A percentile compares a stretch with the other conserved stretches of the same genome.
phyloP scores from a whole-genome alignment of 345 rosid species.

The Melastoma malabathricum region DNA sequence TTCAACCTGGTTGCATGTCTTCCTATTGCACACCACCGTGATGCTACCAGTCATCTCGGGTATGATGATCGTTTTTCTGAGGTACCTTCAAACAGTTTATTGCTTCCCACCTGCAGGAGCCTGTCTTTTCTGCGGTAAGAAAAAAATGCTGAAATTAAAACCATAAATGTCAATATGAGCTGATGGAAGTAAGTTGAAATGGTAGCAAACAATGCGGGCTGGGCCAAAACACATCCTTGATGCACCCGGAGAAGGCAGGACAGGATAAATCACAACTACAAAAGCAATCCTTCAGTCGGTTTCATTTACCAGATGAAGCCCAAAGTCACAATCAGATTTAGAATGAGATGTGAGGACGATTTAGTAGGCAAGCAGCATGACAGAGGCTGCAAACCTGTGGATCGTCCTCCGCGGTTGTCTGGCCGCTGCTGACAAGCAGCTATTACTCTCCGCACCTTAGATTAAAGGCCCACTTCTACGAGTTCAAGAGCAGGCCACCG shows the following conservation, averaged over 20 bases:
- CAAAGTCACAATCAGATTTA: too few species aligned
- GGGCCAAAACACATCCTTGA: too few species aligned
- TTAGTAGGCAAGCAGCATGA: constrained; percentile 7
- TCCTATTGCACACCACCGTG: constrained; percentile 4
- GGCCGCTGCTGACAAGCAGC: constrained; percentile 14
- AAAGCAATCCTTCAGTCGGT: too few species aligned
- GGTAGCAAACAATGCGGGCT: too few species aligned
- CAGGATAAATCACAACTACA: too few species aligned
- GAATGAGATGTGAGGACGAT: constrained; percentile 4
- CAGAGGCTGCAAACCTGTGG: constrained; percentile 2
- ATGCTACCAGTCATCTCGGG: constrained; percentile 9
- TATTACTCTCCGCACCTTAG: constrained; percentile 8
- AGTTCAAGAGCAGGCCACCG: constrained; percentile 6
- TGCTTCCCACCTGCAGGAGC: constrained; percentile 6
- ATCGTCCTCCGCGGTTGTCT: constrained; percentile 8
- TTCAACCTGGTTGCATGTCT: constrained; percentile 5
- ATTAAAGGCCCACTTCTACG: constrained; percentile 10
- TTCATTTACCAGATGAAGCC: too few species aligned
- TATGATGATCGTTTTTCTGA: constrained; percentile 2
- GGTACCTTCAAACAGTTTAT: constrained; percentile 2
- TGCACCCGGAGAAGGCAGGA: too few species aligned
- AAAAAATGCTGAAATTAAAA: neutral
- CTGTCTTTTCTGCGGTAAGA: constrained; percentile 4
- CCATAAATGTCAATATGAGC: neutral
- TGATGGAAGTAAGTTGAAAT: too few species aligned